phyloP scores from a whole-genome alignment of 106 monocot species.

The Hemerocallis citrina region DNA sequence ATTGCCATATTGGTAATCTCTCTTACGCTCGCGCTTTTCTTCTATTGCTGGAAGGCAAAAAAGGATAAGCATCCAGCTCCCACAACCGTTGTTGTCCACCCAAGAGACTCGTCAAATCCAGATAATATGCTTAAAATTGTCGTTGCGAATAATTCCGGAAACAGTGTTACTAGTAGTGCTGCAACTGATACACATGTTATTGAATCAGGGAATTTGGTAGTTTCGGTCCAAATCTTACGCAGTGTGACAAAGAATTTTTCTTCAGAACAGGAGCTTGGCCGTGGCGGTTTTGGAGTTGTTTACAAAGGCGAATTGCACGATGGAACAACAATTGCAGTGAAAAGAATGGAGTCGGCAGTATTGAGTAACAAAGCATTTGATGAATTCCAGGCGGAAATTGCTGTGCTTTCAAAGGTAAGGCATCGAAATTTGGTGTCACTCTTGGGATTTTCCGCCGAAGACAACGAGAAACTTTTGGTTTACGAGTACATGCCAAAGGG shows the following conservation, averaged over 20 bases:
- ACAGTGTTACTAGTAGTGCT: conserved; percentile 4
- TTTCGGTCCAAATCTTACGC: conserved; percentile 28
- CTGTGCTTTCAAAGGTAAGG: conserved; percentile 44
- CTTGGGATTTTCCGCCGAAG: conserved; percentile 42
- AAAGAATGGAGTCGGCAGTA: conserved; percentile 31
- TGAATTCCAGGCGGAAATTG: conserved; percentile 46
- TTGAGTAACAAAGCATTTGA: conserved; percentile 17
- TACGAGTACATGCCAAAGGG: conserved; percentile 64
- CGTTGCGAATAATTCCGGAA: conserved; percentile 11
- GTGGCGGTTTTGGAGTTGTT: conserved; percentile 46
- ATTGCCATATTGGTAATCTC: conserved; percentile 6
- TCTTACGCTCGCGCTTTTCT: conserved; percentile 10
- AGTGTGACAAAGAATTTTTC: conserved; percentile 31
- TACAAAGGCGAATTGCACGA: conserved; percentile 42
- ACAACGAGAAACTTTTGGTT: conserved; percentile 40
- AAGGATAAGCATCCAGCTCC: conserved; percentile 8
- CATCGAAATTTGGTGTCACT: conserved; percentile 43
- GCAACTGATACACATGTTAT: conserved; percentile 18
- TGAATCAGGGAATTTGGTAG: conserved; percentile 29
- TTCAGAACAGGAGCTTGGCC: conserved; percentile 34
- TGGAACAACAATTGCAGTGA: conserved; percentile 38
- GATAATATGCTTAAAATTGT: conserved; percentile 28
- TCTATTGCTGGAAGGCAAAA: conserved; percentile 1
- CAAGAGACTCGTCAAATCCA: conserved; percentile 38
- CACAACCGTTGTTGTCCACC: conserved; percentile 31